These are phyloP conservation scores for Mycena pura DNA, from an alignment of 768 basidiomycete species.

Conservation along the genomic window DNA sequence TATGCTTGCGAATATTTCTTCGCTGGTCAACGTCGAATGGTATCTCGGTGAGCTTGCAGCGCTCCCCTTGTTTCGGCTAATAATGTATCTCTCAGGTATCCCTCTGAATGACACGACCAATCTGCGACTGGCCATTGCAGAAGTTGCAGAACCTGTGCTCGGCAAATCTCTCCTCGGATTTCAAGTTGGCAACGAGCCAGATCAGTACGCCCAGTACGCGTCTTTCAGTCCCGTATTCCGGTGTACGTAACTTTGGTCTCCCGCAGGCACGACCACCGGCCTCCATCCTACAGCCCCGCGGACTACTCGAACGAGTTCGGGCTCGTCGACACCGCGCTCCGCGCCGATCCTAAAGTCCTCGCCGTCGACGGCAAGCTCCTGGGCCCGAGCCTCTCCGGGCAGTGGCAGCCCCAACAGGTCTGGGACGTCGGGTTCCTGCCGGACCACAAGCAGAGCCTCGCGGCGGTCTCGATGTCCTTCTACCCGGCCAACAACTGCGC, in stretches of 20 bases:
- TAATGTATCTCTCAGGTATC: conserved; percentile 38
- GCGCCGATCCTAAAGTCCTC: conserved; percentile 41
- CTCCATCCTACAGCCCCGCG: conserved; percentile 43
- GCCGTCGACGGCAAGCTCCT: conserved; percentile 55
- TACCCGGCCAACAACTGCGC: conserved; percentile 72
- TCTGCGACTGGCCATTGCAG: conserved; percentile 62
- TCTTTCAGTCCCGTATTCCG: not conserved
- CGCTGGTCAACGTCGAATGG: conserved; percentile 69
- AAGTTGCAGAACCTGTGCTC: conserved; percentile 68
- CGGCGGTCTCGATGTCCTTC: conserved; percentile 19
- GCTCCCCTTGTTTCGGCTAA: not conserved
- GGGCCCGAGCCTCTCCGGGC: conserved; percentile 59
- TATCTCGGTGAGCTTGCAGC: conserved; percentile 59
- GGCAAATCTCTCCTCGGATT: conserved; percentile 72
- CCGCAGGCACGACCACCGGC: conserved; percentile 38
- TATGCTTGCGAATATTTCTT: conserved; percentile 68
- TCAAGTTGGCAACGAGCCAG: conserved; percentile 77
- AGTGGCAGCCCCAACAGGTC: conserved; percentile 60
- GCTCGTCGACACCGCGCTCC: conserved; percentile 51
- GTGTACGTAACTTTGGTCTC: not conserved
- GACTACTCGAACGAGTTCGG: conserved; percentile 66
- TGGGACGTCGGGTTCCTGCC: conserved; percentile 61
- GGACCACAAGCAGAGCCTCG: conserved; percentile 15
- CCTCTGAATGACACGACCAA: conserved; percentile 73
- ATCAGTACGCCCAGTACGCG: conserved; percentile 52